A percentile compares a stretch with the other conserved stretches of the same genome.
Conservation (phyloP, 169 alveolate species). For the Plasmodium fragile region DNA sequence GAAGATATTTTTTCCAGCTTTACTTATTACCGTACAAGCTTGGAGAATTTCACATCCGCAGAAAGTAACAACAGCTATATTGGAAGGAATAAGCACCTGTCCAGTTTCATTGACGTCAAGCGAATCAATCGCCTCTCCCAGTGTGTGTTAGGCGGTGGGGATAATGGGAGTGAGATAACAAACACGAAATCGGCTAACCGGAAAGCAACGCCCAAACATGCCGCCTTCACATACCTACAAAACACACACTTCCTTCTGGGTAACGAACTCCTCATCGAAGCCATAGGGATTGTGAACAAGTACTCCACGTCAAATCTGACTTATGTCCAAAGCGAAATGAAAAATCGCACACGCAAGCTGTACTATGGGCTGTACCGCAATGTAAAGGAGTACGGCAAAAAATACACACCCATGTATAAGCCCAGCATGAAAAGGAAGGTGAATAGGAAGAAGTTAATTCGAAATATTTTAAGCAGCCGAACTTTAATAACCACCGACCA, state of each 20-base stretch:
- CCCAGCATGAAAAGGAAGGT: background rate
- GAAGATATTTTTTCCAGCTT: constrained; percentile 50
- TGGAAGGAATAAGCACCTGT: constrained; percentile 13
- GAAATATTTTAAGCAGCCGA: constrained; percentile 6
- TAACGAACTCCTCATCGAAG: constrained; percentile 73
- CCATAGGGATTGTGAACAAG: constrained; percentile 11
- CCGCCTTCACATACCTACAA: constrained; percentile 46
- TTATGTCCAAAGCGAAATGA: constrained; percentile 36
- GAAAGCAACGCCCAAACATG: constrained; percentile 17
- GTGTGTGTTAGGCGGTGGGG: constrained; percentile 3
- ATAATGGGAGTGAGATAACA: background rate
- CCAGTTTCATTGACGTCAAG: constrained; percentile 13
- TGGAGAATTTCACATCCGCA: constrained; percentile 10
- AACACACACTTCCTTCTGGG: constrained; percentile 63
- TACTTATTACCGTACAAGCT: constrained; percentile 17
- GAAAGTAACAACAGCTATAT: background rate
- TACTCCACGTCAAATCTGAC: background rate
- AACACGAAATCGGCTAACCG: background rate
- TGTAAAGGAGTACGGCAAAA: background rate
- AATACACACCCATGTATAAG: background rate
- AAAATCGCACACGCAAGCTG: constrained; percentile 45
- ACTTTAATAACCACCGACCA: constrained; percentile 32
- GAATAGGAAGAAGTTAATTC: background rate
- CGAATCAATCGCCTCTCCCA: constrained; percentile 16
- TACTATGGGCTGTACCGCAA: constrained; percentile 11